Evolutionary conservation across 768 basidiomycete genomes (phyloP).

Genomic region (Peribolospora kevripleyi): DNA sequence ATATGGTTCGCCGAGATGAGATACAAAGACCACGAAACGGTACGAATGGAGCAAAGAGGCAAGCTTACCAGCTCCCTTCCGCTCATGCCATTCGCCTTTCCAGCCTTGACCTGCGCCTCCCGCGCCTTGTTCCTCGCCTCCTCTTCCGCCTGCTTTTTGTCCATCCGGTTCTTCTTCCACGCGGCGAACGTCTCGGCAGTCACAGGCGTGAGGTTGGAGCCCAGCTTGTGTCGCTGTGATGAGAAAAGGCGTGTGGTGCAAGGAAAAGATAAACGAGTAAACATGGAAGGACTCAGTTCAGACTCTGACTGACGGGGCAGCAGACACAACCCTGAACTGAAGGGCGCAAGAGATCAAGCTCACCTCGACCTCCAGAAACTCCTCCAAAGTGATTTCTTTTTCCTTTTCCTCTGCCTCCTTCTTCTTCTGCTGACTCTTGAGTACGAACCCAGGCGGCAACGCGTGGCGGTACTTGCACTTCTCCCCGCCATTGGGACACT

Average conservation of each 20-base stretch:
- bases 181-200: slow-evolving; percentile 70
- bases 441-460: slow-evolving; percentile 79
- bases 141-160: slow-evolving; percentile 78
- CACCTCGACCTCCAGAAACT: slow-evolving; percentile 94
- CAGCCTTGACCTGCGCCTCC: slow-evolving; percentile 52
- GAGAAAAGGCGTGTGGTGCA: neutral
- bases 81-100: slow-evolving; percentile 79
- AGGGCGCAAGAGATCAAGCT: slow-evolving; percentile 7
- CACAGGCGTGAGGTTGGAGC: slow-evolving; percentile 69
- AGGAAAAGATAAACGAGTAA: neutral
- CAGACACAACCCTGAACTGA: neutral
- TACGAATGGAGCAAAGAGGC: slow-evolving; percentile 16
- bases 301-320: neutral
- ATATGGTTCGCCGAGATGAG: neutral
- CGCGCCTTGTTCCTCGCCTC: slow-evolving; percentile 64
- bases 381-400: slow-evolving; percentile 71
- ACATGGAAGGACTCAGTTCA: neutral
- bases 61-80: slow-evolving; percentile 60
- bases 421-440: slow-evolving; percentile 82
- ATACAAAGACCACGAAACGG: neutral
- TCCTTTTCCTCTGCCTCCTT: slow-evolving; percentile 64
- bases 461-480: slow-evolving; percentile 85
- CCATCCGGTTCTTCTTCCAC: slow-evolving; percentile 87
- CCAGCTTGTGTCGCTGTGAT: slow-evolving; percentile 72
- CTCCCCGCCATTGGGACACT: slow-evolving; percentile 36